phyloP scores from a whole-genome alignment of 768 basidiomycete genomes.

The Candolleomyces eurysporus region DNA sequence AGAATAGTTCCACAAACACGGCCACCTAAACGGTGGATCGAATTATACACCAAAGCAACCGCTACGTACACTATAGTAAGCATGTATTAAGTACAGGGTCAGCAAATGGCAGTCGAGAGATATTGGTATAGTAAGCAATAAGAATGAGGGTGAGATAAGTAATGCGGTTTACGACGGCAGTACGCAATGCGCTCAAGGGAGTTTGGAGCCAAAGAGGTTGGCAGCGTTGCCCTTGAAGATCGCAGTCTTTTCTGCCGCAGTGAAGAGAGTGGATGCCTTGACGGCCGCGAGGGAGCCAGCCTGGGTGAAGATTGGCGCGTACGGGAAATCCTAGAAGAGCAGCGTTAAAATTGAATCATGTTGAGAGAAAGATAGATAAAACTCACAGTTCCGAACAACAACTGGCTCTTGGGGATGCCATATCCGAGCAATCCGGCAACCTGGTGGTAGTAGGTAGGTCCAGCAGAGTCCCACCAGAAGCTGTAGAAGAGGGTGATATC shows the following conservation, averaged over 20 bases:
- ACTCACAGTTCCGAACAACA: constrained; percentile 33
- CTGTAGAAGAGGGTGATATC: not conserved
- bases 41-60: no score
- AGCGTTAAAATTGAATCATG: not conserved
- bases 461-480: constrained; percentile 38
- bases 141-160: no score
- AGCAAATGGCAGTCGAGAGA: no score
- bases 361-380: not conserved
- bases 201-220: no score
- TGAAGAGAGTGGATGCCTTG: constrained; percentile 18
- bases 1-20: no score
- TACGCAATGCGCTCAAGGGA: no score
- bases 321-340: constrained; percentile 25
- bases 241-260: constrained; percentile 14
- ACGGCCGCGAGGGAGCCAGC: constrained; percentile 18
- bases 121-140: no score
- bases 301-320: constrained; percentile 21
- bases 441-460: constrained; percentile 35
- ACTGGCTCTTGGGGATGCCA: constrained; percentile 27
- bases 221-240: no score
- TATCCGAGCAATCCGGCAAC: constrained; percentile 28
- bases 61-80: no score
- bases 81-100: no score
- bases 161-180: no score
- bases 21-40: no score